These are phyloP conservation scores for Microdochium nivale DNA, from an alignment of 2,329 filamentous ascomycete genomes.

Conservation along the genomic window DNA sequence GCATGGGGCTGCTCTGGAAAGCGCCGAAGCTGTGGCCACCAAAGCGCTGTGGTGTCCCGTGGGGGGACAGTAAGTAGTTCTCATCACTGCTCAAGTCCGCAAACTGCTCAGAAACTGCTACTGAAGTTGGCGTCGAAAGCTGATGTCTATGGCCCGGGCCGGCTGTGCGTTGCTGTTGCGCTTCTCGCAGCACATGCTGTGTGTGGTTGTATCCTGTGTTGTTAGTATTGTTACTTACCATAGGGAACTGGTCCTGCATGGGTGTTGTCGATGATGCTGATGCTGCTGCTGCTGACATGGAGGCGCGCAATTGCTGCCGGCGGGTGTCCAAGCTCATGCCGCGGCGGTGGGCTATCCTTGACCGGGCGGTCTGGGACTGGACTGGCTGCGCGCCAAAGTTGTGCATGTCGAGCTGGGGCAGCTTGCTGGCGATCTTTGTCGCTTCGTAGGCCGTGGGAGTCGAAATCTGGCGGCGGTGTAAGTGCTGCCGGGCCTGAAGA, in stretches of 20 bases:
- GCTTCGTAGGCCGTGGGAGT: constrained; percentile 72
- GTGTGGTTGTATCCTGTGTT: constrained; percentile 46
- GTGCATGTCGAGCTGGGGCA: constrained; percentile 44
- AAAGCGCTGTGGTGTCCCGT: constrained; percentile 46
- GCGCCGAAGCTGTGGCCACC: constrained; percentile 35
- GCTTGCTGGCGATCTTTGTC: constrained; percentile 56
- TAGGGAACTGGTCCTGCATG: constrained; percentile 36
- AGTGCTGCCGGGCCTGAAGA: constrained; percentile 65
- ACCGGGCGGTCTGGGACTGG: constrained; percentile 6
- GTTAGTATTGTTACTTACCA: constrained; percentile 46
- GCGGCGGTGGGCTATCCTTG: constrained; percentile 56
- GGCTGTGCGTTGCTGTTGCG: constrained; percentile 79
- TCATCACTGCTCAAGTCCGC: constrained; percentile 33
- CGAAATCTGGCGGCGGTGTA: constrained; percentile 82
- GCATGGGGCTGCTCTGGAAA: constrained; percentile 11
- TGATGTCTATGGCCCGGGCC: constrained; percentile 54
- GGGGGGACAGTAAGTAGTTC: constrained; percentile 48
- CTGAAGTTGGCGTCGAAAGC: constrained; percentile 12
- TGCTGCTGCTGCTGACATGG: constrained; percentile 24
- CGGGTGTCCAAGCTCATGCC: constrained; percentile 77
- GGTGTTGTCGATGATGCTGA: constrained; percentile 19
- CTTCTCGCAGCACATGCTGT: constrained; percentile 82
- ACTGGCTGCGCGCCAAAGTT: constrained; percentile 22
- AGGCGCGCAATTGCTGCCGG: constrained; percentile 42
- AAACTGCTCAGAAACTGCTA: constrained; percentile 15